These are phyloP conservation scores for Backusella sp. DNA, from an alignment of 192 early-diverging fungal genomes.

Conservation along the genomic window DNA sequence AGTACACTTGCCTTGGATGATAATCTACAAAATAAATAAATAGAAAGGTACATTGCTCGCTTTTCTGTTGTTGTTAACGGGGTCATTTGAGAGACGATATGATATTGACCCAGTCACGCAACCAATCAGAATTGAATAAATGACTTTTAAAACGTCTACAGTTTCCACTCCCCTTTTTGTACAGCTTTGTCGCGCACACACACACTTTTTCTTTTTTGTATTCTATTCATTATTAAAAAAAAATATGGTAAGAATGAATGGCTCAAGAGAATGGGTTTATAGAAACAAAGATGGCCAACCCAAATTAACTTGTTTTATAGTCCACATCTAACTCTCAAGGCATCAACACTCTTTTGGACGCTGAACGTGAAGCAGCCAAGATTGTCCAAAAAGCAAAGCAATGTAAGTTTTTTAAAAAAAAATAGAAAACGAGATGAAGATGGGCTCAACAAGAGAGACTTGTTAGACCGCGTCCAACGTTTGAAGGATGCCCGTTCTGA, in stretches of 20 bases:
- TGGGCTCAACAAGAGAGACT: too few relatives aligned
- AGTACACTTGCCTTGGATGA: not conserved
- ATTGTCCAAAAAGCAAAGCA: slow-evolving; percentile 91
- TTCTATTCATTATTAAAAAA: not conserved
- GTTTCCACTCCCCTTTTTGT: not conserved
- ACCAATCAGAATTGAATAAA: not conserved
- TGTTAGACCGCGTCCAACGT: slow-evolving; percentile 83
- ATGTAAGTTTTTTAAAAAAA: slow-evolving; percentile 53
- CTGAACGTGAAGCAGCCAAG: slow-evolving; percentile 93
- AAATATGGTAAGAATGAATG: not conserved
- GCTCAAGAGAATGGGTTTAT: too few relatives aligned
- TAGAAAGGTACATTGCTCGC: too few relatives aligned
- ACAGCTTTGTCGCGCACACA: not conserved
- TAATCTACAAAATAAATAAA: not conserved
- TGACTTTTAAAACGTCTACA: not conserved
- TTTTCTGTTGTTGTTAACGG: not conserved
- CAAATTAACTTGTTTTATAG: slow-evolving; percentile 1
- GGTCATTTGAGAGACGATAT: not conserved
- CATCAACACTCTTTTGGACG: slow-evolving; percentile 95
- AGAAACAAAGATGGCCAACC: not conserved
- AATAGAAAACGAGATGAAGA: not conserved
- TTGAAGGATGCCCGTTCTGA: slow-evolving; percentile 94
- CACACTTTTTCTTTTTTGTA: not conserved
- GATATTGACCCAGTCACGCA: not conserved
- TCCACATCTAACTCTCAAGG: slow-evolving; percentile 75